Evolutionary conservation across 176 grass and related monocot species (phyloP), one percentile per base, ranked within the genome.

Genomic region (Oryza rufipogon): DNA sequence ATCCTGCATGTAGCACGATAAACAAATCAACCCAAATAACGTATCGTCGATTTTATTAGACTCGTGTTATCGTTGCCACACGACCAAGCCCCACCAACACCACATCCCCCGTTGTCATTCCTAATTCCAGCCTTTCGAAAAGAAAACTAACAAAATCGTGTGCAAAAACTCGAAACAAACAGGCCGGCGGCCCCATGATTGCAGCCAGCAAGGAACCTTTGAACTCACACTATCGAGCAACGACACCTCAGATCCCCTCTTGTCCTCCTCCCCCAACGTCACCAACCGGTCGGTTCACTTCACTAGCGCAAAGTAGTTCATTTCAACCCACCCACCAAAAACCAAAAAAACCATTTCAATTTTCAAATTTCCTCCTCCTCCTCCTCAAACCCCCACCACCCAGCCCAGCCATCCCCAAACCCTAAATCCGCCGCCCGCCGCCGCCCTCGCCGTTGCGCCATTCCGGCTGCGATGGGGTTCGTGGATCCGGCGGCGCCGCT

Each of bases 401-500:
- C 14, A 68, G 73, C 47, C 47, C 34, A 42, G 44, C 68, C 28
- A 9, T 6, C 30, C 70, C 56, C 56, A 71, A 85, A 83, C 73
- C 70, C 68, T 68, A 75, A 83, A 76, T 83, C 47, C 28, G 30
- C 52, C 47, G 32, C 1, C 26, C 81, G 36, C 12, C 39, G 38
- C 85, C 49, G 60, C 5, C 25, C 13, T 17, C 4, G 36, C 36
- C 36, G 39, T 41, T 41, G 39, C 68, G 28, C 9, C 3, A 41
- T 5, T 15, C 58, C 30, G 73, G 77, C 47, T 25, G 69, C 64
- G 75, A 99, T 99, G 96, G 91, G 96, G 20, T 91, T 95, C 67
- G 81, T 91, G 75, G 91, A 96, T 96, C 93, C 94, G 64, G 77
- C 91, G 47, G 89, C 91, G 61, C 80, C 93, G 74, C 91, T 93